Evolutionary conservation across 345 rosid genomes (phyloP), one percentile per base, ranked within the genome.

Genomic region (Gossypium raimondii): DNA sequence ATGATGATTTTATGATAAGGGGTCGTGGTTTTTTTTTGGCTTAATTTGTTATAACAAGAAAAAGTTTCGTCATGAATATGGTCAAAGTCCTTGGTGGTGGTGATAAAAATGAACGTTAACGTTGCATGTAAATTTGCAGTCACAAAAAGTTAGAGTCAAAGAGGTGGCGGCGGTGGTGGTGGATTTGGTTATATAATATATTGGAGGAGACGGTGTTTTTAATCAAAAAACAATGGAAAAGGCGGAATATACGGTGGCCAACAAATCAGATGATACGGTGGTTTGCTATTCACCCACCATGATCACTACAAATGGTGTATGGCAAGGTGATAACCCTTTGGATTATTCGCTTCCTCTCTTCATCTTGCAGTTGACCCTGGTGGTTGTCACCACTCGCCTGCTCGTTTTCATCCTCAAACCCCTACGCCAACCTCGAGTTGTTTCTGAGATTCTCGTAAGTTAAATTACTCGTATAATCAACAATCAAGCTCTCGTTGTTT

Each of bases 291-390:
- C 98, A 18, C 98, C 99, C 2, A 82, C 87, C 59, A 93, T 93
- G 98, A 88, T 95, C 69, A 93, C 97, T 2, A 95, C 98, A 4
- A 93, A 95, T 74, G 99, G 99, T 11, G 85, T 95, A 20, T 95
- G 99, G 98, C 98, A 93, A 76, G 99, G 99, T 8, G 99, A 95
- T 50, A 91, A 95, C 76, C 99, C 99, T 63, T 83, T 95, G 13
- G 93, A 95, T 75, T 93, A 86, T 75, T 86, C 99, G 51, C 89
- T 95, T 18, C 98, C 99, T 16, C 94, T 95, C 76, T 93, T 95
- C 85, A 89, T 95, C 77, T 73, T 94, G 69, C 98, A 94, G 80
- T 77, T 94, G 18, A 84, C 95, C 1, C 50, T 94, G 84, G 87
- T 94, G 12, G 94, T 95, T 7, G 75, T 85, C 41, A 70, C 83